Evolutionary conservation across 768 basidiomycete genomes (phyloP).

Genomic region (Podaxis sp.): DNA sequence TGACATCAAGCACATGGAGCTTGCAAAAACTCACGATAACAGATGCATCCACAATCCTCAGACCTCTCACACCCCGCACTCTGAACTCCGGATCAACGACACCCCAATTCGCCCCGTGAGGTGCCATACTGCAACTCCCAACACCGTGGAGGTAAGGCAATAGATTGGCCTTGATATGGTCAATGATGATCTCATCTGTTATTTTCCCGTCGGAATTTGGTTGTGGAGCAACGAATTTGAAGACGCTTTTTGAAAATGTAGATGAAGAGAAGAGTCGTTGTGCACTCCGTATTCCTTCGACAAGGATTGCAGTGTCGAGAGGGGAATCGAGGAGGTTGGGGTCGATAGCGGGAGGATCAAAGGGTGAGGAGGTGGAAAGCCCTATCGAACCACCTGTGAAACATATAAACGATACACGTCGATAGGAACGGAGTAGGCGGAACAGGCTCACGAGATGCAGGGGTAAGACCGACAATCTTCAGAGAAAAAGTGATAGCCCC

Average conservation of each 20-base stretch:
- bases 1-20: background rate
- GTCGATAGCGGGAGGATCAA: constrained; percentile 12
- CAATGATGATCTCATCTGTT: background rate
- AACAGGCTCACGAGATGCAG: background rate
- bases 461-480: background rate
- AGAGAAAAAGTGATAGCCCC: background rate
- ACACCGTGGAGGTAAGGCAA: constrained; percentile 6
- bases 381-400: constrained; percentile 12
- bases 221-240: background rate
- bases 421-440: background rate
- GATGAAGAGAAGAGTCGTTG: background rate
- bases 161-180: background rate
- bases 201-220: background rate
- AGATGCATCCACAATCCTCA: constrained; percentile 14
- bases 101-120: background rate
- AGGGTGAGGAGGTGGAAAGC: constrained; percentile 7
- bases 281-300: constrained; percentile 1
- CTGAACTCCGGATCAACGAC: constrained; percentile 13
- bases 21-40: constrained; percentile 20
- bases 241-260: background rate
- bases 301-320: background rate
- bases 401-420: background rate
- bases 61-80: constrained; percentile 5
- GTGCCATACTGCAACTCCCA: constrained; percentile 9
- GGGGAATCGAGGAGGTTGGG: constrained; percentile 2